A percentile compares a stretch with the other conserved stretches of the same genome.
phyloP scores from a whole-genome alignment of 108 stramenopile genomes.

The Skeletonema marinoi region DNA sequence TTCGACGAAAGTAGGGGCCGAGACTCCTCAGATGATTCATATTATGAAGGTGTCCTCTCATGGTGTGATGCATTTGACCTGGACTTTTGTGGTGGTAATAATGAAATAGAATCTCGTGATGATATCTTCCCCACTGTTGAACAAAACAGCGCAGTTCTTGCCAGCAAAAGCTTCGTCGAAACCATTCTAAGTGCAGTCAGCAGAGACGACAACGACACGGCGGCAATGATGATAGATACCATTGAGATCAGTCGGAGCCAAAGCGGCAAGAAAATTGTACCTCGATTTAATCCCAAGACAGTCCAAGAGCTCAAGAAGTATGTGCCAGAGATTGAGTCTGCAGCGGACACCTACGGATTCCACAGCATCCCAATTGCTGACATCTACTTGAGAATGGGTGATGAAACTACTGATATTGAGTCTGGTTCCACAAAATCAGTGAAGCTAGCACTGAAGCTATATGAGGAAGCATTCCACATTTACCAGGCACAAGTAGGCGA shows the following conservation, averaged over 20 bases:
- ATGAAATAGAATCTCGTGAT: background rate
- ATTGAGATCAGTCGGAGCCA: background rate
- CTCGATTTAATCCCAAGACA: background rate
- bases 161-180: background rate
- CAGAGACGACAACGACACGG: background rate
- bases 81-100: background rate
- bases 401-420: slow-evolving; percentile 6
- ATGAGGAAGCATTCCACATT: slow-evolving; percentile 43
- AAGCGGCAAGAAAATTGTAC: background rate
- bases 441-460: slow-evolving; percentile 23
- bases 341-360: slow-evolving; percentile 21
- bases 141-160: background rate
- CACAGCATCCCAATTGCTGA: slow-evolving; percentile 37
- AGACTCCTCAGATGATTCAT: background rate
- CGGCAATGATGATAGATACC: background rate
- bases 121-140: background rate
- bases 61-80: background rate
- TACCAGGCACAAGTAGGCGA: slow-evolving; percentile 40
- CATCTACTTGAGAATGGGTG: slow-evolving; percentile 35
- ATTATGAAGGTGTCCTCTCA: background rate
- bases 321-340: slow-evolving; percentile 19
- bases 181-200: background rate
- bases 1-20: background rate
- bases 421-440: slow-evolving; percentile 10
- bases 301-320: background rate